A percentile compares a stretch with the other conserved stretches of the same genome.
phyloP scores from a whole-genome alignment of 352 stramenopile genomes.

The Pythium coloratum region DNA sequence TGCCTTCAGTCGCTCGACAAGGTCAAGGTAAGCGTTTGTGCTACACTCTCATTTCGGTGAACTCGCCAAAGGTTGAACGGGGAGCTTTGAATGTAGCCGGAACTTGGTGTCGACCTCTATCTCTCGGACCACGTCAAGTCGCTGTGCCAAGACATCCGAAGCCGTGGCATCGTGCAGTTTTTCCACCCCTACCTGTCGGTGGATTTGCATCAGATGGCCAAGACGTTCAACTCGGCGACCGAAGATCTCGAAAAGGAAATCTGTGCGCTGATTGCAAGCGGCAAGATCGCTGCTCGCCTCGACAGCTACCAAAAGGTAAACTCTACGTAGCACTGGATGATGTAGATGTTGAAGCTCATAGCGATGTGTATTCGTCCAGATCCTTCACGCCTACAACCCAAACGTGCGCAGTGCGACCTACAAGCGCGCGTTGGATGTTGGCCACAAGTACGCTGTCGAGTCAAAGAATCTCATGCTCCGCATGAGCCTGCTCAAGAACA shows the following conservation, averaged over 20 bases:
- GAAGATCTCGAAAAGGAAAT: conserved; percentile 75
- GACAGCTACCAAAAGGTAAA: conserved; percentile 87
- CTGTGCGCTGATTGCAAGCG: conserved; percentile 67
- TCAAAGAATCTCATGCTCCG: conserved; percentile 80
- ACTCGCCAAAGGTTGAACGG: background rate
- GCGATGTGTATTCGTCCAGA: conserved; percentile 29
- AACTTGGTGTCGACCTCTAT: conserved; percentile 82
- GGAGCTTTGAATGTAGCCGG: conserved; percentile 35
- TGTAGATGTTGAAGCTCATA: background rate
- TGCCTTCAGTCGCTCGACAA: conserved; percentile 77
- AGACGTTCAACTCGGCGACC: conserved; percentile 73
- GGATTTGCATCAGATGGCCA: conserved; percentile 84
- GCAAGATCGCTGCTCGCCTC: conserved; percentile 80
- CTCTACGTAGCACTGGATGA: background rate
- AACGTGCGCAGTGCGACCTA: conserved; percentile 81
- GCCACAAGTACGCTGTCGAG: conserved; percentile 77
- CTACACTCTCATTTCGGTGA: background rate
- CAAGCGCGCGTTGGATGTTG: conserved; percentile 77
- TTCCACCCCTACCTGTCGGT: conserved; percentile 88
- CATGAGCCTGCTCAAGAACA: conserved; percentile 88
- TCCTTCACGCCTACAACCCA: conserved; percentile 77
- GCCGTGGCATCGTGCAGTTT: conserved; percentile 87
- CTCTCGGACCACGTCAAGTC: conserved; percentile 70
- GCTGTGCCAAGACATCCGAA: conserved; percentile 82
- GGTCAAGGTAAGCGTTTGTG: conserved; percentile 50